Base-by-base conservation (phyloP, 768 basidiomycete genomes). In the Piloderma croceum region DNA sequence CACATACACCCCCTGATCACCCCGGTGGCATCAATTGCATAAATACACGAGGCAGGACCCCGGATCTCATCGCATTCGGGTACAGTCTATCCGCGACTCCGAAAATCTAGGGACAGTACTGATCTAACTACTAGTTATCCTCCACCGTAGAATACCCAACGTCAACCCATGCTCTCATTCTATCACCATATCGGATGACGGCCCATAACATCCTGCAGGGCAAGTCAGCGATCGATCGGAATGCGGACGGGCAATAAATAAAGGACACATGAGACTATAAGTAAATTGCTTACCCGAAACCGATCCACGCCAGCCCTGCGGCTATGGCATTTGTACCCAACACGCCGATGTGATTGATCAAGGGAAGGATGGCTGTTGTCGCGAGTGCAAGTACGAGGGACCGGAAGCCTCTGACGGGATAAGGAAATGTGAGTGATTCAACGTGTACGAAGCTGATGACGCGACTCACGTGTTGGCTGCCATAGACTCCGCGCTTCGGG, bases 401-500 rank as follows among this genome's bases (percentile, higher is more conserved):
- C 11, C 79, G 70, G 19, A 77, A 57, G 3, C 68, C 74, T 38
- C 79, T 81, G 27, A 19, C 15, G 6, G 11, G 15, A 9, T 24
- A 25, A 12, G 10, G 15, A 38, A 12, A n/a, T 19, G 25, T 41
- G 12, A 15, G 12, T 18, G 18, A 34, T 17, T 21, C 13, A 3
- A 35, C 11, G 21, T 15, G 12, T 24, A 24, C 25, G 23, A 5
- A 11, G 31, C 11, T 13, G 35, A 39, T 3, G 18, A 10, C n/a
- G 33, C 37, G 34, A 65, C 74, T 22, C 39, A 82, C 83, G 59
- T 61, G 39, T 62, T 64, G 0, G 74, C 79, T 3, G 79, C 81
- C 57, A 72, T 67, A n/a, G 69, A 65, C 50, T 85, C 81, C 3
- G 82, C 79, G 46, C 82, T 83, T 17, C 70, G 67, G 20, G 64